Conservation (phyloP, 306 rosid genomes). For the Ziziphus jujuba region DNA sequence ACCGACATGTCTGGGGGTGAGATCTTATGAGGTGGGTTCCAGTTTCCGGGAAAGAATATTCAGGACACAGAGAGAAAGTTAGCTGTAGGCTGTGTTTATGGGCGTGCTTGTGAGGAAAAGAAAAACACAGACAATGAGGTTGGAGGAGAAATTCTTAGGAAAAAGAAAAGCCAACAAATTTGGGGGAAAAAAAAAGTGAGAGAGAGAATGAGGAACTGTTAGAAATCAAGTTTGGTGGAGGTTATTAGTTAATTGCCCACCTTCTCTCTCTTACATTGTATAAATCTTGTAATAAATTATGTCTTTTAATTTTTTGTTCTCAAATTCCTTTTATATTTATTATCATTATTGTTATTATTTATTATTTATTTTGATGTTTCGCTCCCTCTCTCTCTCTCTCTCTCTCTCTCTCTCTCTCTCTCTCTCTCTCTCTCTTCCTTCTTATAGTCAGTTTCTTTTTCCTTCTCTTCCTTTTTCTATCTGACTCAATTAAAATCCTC, state of each 20-base stretch:
- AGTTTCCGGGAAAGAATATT: slow-evolving; percentile 14
- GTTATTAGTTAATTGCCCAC: slow-evolving; percentile 9
- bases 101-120: slow-evolving; percentile 20
- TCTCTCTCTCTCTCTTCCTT: background rate
- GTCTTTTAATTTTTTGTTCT: background rate
- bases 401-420: background rate
- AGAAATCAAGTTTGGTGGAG: background rate
- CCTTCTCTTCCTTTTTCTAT: slow-evolving; percentile 13
- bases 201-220: slow-evolving; percentile 17
- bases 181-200: slow-evolving; percentile 1
- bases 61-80: slow-evolving; percentile 9
- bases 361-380: no score
- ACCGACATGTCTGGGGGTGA: slow-evolving; percentile 19
- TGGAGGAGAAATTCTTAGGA: slow-evolving; percentile 23
- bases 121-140: background rate
- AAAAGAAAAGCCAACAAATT: slow-evolving; percentile 6
- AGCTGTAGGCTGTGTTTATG: background rate
- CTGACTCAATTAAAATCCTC: no score
- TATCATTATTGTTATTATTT: no score
- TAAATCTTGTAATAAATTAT: no score
- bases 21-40: slow-evolving; percentile 29
- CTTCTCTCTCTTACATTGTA: background rate
- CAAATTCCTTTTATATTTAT: background rate
- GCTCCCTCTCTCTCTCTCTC: no score
- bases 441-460: slow-evolving; percentile 5